These are phyloP conservation scores for Phytophthora pinifolia DNA, from an alignment of 352 stramenopile species.

Conservation along the genomic window DNA sequence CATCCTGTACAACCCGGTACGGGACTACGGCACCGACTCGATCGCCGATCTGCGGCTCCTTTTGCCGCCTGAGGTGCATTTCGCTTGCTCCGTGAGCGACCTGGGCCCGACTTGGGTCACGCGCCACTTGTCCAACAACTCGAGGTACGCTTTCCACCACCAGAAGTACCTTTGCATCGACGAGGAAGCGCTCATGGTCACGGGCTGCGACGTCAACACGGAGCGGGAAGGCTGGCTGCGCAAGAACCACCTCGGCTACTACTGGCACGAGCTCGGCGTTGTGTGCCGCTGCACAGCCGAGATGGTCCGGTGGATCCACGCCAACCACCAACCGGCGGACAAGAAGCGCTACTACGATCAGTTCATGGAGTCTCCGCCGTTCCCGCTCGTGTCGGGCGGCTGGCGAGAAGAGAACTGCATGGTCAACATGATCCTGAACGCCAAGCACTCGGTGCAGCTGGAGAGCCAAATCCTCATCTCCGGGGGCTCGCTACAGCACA, in stretches of 20 bases:
- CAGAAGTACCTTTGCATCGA: slow-evolving; percentile 82
- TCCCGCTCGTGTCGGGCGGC: slow-evolving; percentile 69
- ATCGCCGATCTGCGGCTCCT: slow-evolving; percentile 45
- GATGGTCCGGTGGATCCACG: slow-evolving; percentile 63
- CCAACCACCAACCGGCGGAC: slow-evolving; percentile 45
- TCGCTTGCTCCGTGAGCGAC: slow-evolving; percentile 69
- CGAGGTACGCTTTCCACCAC: slow-evolving; percentile 81
- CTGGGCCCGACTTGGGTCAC: slow-evolving; percentile 54
- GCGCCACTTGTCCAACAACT: slow-evolving; percentile 70
- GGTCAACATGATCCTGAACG: slow-evolving; percentile 79
- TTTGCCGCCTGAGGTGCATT: slow-evolving; percentile 47
- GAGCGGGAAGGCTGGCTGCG: slow-evolving; percentile 71
- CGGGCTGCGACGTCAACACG: slow-evolving; percentile 73
- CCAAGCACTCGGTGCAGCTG: slow-evolving; percentile 61
- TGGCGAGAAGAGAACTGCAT: slow-evolving; percentile 82
- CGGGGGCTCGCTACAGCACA: slow-evolving; percentile 67
- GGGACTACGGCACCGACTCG: slow-evolving; percentile 72
- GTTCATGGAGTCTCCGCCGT: slow-evolving; percentile 56
- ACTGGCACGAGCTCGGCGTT: slow-evolving; percentile 77
- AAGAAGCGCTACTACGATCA: slow-evolving; percentile 59
- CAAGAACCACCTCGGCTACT: slow-evolving; percentile 66
- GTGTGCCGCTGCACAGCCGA: slow-evolving; percentile 45
- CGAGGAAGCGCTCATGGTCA: slow-evolving; percentile 66
- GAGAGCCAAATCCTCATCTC: slow-evolving; percentile 87
- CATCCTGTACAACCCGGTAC: slow-evolving; percentile 74